Conservation (phyloP, 441 rosid genomes). For the Metrosideros polymorpha region DNA sequence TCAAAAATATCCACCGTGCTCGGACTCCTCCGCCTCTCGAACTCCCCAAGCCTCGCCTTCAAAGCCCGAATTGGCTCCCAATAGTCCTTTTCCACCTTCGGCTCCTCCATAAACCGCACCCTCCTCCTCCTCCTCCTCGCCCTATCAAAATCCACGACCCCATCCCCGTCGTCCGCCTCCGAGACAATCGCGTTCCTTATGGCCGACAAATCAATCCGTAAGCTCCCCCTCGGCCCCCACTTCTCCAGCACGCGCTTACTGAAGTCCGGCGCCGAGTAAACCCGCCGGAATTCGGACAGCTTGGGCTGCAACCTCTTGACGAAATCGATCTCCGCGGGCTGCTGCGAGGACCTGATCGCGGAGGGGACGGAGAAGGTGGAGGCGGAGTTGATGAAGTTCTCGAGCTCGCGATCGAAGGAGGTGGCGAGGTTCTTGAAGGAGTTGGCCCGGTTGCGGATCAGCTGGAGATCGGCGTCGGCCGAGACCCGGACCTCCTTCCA, state of each 20-base stretch:
- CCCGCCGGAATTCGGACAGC: slow-evolving; percentile 78
- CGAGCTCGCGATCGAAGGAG: slow-evolving; percentile 79
- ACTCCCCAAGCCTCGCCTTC: slow-evolving; percentile 56
- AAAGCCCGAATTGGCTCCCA: slow-evolving; percentile 79
- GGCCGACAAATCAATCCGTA: slow-evolving; percentile 73
- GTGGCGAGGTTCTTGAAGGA: slow-evolving; percentile 77
- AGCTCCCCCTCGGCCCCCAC: slow-evolving; percentile 70
- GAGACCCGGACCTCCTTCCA: slow-evolving; percentile 90
- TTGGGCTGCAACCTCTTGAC: slow-evolving; percentile 87
- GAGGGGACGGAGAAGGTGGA: slow-evolving; percentile 42
- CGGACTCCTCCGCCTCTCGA: slow-evolving; percentile 59
- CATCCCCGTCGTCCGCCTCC: slow-evolving; percentile 38
- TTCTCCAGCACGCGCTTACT: slow-evolving; percentile 80
- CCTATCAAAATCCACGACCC: slow-evolving; percentile 32
- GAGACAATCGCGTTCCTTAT: slow-evolving; percentile 73
- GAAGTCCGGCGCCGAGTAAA: slow-evolving; percentile 88
- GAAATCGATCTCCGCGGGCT: slow-evolving; percentile 59
- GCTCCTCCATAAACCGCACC: slow-evolving; percentile 26
- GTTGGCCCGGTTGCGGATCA: slow-evolving; percentile 74
- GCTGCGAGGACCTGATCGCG: slow-evolving; percentile 23
- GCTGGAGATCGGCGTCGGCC: slow-evolving; percentile 82
- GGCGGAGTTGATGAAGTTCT: slow-evolving; percentile 66
- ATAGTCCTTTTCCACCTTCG: slow-evolving; percentile 31
- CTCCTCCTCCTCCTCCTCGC: slow-evolving; percentile 36
- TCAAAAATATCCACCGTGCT: slow-evolving; percentile 39